Evolutionary conservation across 345 rosid species (phyloP).

Genomic region (Brassica incana): DNA sequence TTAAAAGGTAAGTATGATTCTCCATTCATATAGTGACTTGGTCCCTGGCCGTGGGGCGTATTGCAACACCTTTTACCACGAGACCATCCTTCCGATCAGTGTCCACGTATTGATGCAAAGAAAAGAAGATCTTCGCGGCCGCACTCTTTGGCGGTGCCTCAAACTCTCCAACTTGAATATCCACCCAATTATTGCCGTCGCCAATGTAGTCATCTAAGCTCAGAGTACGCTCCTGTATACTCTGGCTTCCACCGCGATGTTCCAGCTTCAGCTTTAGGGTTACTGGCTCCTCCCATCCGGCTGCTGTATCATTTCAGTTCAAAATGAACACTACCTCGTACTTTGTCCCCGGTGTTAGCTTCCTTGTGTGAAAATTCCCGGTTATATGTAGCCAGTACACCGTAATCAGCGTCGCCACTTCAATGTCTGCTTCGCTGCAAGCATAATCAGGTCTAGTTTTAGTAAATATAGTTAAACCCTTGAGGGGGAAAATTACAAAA

Average conservation of each 20-base stretch:
- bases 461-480: neutral
- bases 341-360: slow-evolving; percentile 10
- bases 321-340: neutral
- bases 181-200: neutral
- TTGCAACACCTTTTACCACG: neutral
- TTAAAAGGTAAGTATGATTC: neutral
- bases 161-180: neutral
- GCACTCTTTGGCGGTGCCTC: neutral
- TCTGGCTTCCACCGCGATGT: neutral
- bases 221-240: neutral
- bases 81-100: neutral
- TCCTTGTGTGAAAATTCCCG: neutral
- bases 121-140: neutral
- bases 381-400: slow-evolving; percentile 2
- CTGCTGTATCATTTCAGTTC: neutral
- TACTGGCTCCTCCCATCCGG: slow-evolving; percentile 11
- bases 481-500: neutral
- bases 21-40: neutral
- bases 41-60: neutral
- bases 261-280: neutral
- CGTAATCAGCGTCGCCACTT: neutral
- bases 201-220: neutral
- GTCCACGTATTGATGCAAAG: neutral
- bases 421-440: neutral
- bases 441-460: neutral